These are phyloP conservation scores for Pichia rugopelliculosa DNA, from an alignment of 805 yeast species.

Conservation along the genomic window DNA sequence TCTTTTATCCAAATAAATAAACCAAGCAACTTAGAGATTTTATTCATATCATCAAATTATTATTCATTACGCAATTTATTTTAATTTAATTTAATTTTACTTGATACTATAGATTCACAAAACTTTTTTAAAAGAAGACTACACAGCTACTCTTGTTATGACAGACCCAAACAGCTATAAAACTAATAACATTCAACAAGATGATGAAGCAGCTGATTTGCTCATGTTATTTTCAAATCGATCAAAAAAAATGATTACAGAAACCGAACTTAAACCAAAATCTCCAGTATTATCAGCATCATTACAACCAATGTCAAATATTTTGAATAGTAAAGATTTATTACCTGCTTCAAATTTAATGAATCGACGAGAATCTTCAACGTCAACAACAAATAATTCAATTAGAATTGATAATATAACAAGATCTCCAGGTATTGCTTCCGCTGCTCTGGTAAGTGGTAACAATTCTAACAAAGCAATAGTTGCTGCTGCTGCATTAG, in stretches of 20 bases:
- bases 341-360: not conserved
- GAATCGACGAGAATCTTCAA: not conserved
- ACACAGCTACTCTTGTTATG: not conserved
- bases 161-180: not conserved
- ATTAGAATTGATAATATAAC: constrained; percentile 14
- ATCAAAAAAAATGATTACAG: constrained; percentile 13
- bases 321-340: not conserved
- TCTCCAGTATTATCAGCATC: not conserved
- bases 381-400: not conserved
- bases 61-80: not conserved
- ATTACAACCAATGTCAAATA: not conserved
- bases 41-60: too few species aligned
- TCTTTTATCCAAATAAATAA: not conserved
- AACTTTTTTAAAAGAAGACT: not conserved
- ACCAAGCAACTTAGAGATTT: too few species aligned
- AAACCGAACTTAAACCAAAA: not conserved
- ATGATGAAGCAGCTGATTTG: constrained; percentile 34
- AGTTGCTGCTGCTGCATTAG: constrained; percentile 78
- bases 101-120: not conserved
- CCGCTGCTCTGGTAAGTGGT: constrained; percentile 30
- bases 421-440: constrained; percentile 33
- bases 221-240: constrained; percentile 33
- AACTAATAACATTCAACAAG: constrained; percentile 10
- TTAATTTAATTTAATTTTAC: too few species aligned
- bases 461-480: constrained; percentile 41